Conservation (phyloP, 306 rosid species). For the Hippophae rhamnoides region DNA sequence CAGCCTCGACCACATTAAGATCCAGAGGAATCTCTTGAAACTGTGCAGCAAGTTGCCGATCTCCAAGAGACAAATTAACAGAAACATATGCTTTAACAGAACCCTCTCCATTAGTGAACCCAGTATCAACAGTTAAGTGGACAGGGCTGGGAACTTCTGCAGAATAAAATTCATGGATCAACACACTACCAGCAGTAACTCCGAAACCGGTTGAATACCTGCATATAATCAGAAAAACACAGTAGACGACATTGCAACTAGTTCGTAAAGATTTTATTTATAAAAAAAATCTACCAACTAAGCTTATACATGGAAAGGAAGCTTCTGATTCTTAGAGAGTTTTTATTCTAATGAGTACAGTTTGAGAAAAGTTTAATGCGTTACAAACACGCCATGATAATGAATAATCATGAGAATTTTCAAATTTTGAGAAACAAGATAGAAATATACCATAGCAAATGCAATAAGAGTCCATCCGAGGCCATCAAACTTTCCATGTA, state of each 20-base stretch:
- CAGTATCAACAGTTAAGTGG: slow-evolving; percentile 91
- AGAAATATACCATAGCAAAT: too few species aligned
- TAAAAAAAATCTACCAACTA: too few species aligned
- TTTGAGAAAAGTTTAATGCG: too few species aligned
- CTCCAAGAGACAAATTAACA: slow-evolving; percentile 71
- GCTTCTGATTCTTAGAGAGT: too few species aligned
- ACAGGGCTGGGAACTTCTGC: slow-evolving; percentile 75
- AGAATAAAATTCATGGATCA: slow-evolving; percentile 91
- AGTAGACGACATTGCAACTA: background rate
- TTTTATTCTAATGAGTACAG: too few species aligned
- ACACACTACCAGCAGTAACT: slow-evolving; percentile 75
- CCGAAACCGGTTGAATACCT: slow-evolving; percentile 96
- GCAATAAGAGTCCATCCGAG: too few species aligned
- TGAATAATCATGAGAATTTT: too few species aligned
- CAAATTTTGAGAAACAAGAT: too few species aligned
- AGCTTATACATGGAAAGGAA: too few species aligned
- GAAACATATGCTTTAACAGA: slow-evolving; percentile 66
- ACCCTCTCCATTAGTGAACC: slow-evolving; percentile 64
- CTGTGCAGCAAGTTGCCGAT: slow-evolving; percentile 86
- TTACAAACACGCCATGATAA: too few species aligned
- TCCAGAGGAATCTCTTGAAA: slow-evolving; percentile 92
- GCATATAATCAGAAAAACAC: slow-evolving; percentile 11
- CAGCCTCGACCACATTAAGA: slow-evolving; percentile 92
- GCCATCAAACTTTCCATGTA: background rate
- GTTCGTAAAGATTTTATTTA: too few species aligned